Evolutionary conservation across 352 stramenopile species (phyloP), one percentile per base, ranked within the genome.

Genomic region (Pythium vanterpoolii): DNA sequence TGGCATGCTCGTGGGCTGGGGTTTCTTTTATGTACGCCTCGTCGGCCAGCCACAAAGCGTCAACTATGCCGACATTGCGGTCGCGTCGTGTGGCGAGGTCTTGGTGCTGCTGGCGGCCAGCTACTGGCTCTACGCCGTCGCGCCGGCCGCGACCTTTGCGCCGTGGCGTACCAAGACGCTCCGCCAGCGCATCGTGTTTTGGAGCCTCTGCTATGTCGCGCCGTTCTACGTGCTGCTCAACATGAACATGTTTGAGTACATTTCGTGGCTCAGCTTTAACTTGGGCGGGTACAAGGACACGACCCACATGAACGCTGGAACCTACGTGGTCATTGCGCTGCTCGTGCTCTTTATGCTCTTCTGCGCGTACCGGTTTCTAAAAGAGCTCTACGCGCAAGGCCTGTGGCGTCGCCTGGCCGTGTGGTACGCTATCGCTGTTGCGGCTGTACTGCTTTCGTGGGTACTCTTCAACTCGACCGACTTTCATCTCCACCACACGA

Each of bases 401-500:
- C 43, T 64, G 18, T 89, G 80, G 75, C 72, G 69, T 10, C 62
- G 56, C 16, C 73, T 70, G 23, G 6, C 75, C 3, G 16, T 72
- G 14, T 48, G 66, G 43, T 94, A 91, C 51, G 6, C 49, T 8
- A 31, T 83, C 13, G 38, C 77, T 1, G 19, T 60, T 16, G 63
- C 40, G 11, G 56, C 66, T 21, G 68, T 74, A 23, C n/a, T 84
- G 3, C 14, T 90, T 26, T 85, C 74, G 19, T 89, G 74, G 70
- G 65, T 43, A 1, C 51, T 90, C 1, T 92, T 89, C 53, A 60
- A 66, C n/a, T 79, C 76, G 18, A 83, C 77, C 10, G 50, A 72
- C 21, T 86, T 90, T 14, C 84, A 94, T 48, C 34, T 92, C 13
- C 84, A 92, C 54, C 84, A 94, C 59, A 77, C 83, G 0, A 89